Conservation (phyloP, 2,329 filamentous ascomycete genomes). For the Drechslerella stenobrocha region DNA sequence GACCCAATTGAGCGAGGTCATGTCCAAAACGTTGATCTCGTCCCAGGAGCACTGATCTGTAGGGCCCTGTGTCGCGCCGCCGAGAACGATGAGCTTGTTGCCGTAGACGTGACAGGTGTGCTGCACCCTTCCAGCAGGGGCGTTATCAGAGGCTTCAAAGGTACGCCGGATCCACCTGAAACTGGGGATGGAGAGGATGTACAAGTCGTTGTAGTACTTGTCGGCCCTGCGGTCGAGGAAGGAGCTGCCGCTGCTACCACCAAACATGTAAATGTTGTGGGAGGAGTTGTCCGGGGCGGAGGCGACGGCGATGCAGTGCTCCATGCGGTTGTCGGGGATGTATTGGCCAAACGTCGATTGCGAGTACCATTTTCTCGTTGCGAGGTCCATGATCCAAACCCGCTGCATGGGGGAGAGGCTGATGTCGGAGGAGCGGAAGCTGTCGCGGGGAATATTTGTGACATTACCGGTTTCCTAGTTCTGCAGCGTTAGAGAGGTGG, state of each 20-base stretch:
- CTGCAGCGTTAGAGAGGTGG: background rate
- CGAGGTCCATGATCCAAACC: conserved; percentile 53
- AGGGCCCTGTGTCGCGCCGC: conserved; percentile 26
- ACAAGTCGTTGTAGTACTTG: conserved; percentile 34
- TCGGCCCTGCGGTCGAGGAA: conserved; percentile 30
- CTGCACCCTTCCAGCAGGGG: conserved; percentile 27
- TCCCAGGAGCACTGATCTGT: conserved; percentile 37
- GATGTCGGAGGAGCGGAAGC: conserved; percentile 24
- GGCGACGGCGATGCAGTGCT: conserved; percentile 58
- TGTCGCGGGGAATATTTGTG: conserved; percentile 15
- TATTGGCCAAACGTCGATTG: conserved; percentile 52
- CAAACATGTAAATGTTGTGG: conserved; percentile 61
- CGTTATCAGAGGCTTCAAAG: conserved; percentile 22
- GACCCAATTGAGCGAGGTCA: conserved; percentile 34
- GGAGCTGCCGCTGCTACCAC: conserved; percentile 56
- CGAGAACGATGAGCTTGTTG: conserved; percentile 35
- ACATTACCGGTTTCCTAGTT: conserved; percentile 24
- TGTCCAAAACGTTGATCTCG: conserved; percentile 38
- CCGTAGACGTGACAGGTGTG: conserved; percentile 40
- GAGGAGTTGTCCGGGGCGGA: conserved; percentile 58
- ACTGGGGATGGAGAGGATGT: conserved; percentile 40
- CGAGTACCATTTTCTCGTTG: conserved; percentile 58
- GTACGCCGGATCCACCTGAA: conserved; percentile 36
- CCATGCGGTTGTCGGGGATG: conserved; percentile 57
- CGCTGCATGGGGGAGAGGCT: conserved; percentile 41